Base-by-base conservation (phyloP, 31 red algal species). In the Asparagopsis taxiformis region DNA sequence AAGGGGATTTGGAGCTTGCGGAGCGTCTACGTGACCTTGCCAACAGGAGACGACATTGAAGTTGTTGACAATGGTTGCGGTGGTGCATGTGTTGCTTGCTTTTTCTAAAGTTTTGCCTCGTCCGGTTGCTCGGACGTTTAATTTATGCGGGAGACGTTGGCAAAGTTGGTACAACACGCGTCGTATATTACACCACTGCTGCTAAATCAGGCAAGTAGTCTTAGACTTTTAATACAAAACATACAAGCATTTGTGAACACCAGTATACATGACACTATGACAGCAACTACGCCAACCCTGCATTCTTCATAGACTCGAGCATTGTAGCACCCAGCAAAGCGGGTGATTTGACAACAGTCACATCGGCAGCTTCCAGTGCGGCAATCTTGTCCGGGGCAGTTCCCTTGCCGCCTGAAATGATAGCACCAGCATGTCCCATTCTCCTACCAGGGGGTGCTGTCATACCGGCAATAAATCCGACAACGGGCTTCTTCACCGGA, bases 371-470 rank as follows among this genome's bases (percentile, higher is more conserved):
- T 63, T 84, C 59, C 32, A 99, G 48, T 11, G 97, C 97, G 23
- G 35, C 75, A 23, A 99, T 92, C 72, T 99, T 99, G 23, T 85
- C 89, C 20, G 81, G 59, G 11, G 97, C 97, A 43, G 92, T 95
- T 8, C 97, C 97, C 66, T 91, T 94, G n/a, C 97, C 97, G 24
- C 97, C 97, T 10, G 91, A 53, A 51, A 99, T 90, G 25, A 99
- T 99, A 37, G 97, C 97, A 19, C 97, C 97, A 2, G 97, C 97
- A 72, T 99, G 97, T 23, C 97, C 97, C 97, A 99, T 99, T 25
- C 92, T 71, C 49, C 89, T 64, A 5, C 97, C 97, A 1, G 97
- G 97, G 28, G 97, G 97, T n/a, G 97, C 97, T 0, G 97, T 93
- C 9, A 93, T 54, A 9, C 97, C 97, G 8, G 97, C 97, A 63